These are phyloP conservation scores for Hypholoma sublateritium DNA, from an alignment of 768 basidiomycete genomes.

Conservation along the genomic window DNA sequence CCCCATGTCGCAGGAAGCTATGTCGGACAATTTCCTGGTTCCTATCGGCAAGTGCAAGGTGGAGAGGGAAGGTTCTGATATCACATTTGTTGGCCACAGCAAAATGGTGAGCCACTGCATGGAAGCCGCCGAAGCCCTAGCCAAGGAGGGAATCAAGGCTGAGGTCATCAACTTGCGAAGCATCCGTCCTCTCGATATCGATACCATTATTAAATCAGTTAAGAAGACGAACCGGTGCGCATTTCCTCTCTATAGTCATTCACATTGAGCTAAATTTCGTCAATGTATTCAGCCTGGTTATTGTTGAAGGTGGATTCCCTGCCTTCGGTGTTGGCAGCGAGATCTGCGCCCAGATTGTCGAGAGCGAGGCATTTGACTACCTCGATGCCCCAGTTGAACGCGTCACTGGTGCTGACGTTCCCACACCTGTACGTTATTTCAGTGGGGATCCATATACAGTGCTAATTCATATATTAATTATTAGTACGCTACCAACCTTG, in stretches of 20 bases:
- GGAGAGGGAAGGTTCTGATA: conserved; percentile 88
- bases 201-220: conserved; percentile 94
- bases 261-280: background rate
- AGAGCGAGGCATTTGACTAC: conserved; percentile 98
- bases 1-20: conserved; percentile 93
- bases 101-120: conserved; percentile 96
- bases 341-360: conserved; percentile 95
- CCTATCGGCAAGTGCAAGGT: conserved; percentile 98
- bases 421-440: conserved; percentile 66
- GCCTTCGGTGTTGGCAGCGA: conserved; percentile 98
- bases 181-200: conserved; percentile 96
- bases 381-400: conserved; percentile 98
- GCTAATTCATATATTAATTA: conserved; percentile 43
- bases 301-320: conserved; percentile 98
- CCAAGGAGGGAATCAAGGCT: conserved; percentile 95
- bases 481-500: conserved; percentile 89
- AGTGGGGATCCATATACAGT: background rate
- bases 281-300: conserved; percentile 62
- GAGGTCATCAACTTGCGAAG: conserved; percentile 97
- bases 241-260: background rate
- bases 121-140: conserved; percentile 90
- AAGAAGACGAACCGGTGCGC: conserved; percentile 96
- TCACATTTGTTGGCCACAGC: conserved; percentile 97
- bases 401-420: conserved; percentile 95
- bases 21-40: conserved; percentile 92